Base-by-base conservation (phyloP, 768 basidiomycete species). In the Lanmaoa rubissima region DNA sequence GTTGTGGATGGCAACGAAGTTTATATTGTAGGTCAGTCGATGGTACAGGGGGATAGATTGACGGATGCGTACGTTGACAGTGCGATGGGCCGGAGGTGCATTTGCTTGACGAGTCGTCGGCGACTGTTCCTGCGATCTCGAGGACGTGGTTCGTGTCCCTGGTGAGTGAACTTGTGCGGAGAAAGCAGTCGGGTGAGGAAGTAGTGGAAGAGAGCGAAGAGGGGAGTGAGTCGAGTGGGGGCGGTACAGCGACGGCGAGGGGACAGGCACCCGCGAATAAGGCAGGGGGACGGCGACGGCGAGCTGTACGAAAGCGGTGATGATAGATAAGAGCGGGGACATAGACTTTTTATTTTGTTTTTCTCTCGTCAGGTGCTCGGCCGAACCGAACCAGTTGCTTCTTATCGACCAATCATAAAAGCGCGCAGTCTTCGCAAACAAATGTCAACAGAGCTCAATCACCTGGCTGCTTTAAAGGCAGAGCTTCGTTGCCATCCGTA, bases 1-100 rank as follows among this genome's bases (percentile, higher is more conserved):
- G 78, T 92, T 19, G 92, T 95, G 12, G 88, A 92, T 56, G 85
- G 85, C 43, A 75, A 81, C 42, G 67, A 85, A 38, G 90, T 94
- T 40, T 94, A 82, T 73, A 78, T 93, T 54, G 90, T 92, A 67
- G 70, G 88, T 80, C 46, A 38, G 54, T 50, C 53, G 63, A 60
- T 52, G 57, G 32, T 36, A 48, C 31, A 39, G 47, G n/a, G 57
- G 52, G 50, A 54, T 21, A 43, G 28, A 44, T 47, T 63, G 53
- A 69, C 38, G 42, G 40, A 53, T 35, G 35, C 40, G 31, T 40
- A 44, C 45, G 46, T 36, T 55, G 50, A 51, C 58, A 92, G 90
- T 76, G 84, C 54, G 87, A 90, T 36, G 70, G 77, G 11, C 76
- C 81, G 5, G 88, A 79, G 14, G 72, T 84, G 64, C 77, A 85